phyloP scores from a whole-genome alignment of 768 basidiomycete species.

The Chlorophyllum brunneum region DNA sequence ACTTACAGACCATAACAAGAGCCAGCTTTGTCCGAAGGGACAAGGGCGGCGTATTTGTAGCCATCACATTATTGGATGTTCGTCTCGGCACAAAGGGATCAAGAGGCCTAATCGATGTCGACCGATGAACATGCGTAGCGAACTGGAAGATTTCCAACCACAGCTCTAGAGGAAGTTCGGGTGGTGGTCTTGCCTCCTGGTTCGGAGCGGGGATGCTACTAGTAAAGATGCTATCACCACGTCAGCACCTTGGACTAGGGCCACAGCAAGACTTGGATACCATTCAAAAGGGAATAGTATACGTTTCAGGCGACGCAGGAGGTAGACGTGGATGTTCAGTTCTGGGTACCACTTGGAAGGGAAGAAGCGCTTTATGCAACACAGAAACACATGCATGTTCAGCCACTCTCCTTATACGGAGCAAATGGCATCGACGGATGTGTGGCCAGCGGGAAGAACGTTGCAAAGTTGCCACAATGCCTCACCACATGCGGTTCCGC shows the following conservation, averaged over 20 bases:
- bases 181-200: slow-evolving; percentile 20
- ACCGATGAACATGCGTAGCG: slow-evolving; percentile 43
- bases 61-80: slow-evolving; percentile 40
- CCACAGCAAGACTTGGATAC: slow-evolving; percentile 10
- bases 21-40: slow-evolving; percentile 48
- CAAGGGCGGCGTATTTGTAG: slow-evolving; percentile 40
- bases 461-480: background rate
- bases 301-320: slow-evolving; percentile 8
- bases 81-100: slow-evolving; percentile 43
- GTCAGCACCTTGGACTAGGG: slow-evolving; percentile 14
- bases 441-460: background rate
- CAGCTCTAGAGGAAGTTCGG: slow-evolving; percentile 44
- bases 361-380: slow-evolving; percentile 8
- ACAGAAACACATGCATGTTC: slow-evolving; percentile 9
- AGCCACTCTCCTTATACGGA: background rate
- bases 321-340: slow-evolving; percentile 4
- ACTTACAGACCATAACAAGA: slow-evolving; percentile 43
- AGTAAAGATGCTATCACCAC: slow-evolving; percentile 22
- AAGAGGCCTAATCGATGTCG: slow-evolving; percentile 38
- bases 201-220: slow-evolving; percentile 10
- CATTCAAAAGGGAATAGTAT: slow-evolving; percentile 13
- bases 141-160: slow-evolving; percentile 58
- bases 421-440: slow-evolving; percentile 2
- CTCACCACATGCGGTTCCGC: too few relatives aligned
- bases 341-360: background rate